Evolutionary conservation across 2,329 filamentous ascomycete genomes (phyloP).

Genomic region (Sarocladium oryzae): DNA sequence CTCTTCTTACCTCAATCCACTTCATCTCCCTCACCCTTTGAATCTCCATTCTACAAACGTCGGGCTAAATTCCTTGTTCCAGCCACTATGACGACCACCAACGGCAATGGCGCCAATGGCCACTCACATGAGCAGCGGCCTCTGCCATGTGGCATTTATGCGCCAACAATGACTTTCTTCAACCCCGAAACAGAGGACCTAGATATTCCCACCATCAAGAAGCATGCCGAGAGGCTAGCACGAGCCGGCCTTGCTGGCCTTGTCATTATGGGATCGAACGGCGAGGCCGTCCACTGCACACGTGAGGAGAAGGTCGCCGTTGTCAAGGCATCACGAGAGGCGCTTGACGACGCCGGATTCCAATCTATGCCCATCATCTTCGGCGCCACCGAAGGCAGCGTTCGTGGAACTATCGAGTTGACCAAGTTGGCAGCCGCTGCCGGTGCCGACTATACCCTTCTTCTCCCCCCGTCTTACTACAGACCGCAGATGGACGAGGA

Average conservation of each 20-base stretch:
- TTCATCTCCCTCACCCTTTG: neutral
- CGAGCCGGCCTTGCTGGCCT: slow-evolving; percentile 73
- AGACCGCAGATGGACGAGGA: slow-evolving; percentile 68
- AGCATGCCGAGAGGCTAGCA: slow-evolving; percentile 71
- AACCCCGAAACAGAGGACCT: slow-evolving; percentile 76
- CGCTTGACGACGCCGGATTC: slow-evolving; percentile 76
- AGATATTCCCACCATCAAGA: slow-evolving; percentile 72
- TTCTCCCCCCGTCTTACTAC: slow-evolving; percentile 82
- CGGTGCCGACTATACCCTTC: slow-evolving; percentile 73
- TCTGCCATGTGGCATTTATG: slow-evolving; percentile 77
- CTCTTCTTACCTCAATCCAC: too few species aligned
- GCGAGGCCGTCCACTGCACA: slow-evolving; percentile 80
- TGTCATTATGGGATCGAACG: slow-evolving; percentile 85
- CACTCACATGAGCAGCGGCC: slow-evolving; percentile 32
- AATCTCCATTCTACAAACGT: too few species aligned
- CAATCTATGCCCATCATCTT: slow-evolving; percentile 70
- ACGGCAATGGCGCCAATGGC: neutral
- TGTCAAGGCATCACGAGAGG: slow-evolving; percentile 71
- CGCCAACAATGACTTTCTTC: slow-evolving; percentile 89
- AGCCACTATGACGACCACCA: neutral
- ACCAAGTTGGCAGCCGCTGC: slow-evolving; percentile 59
- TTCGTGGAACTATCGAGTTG: slow-evolving; percentile 72
- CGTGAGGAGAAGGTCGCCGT: slow-evolving; percentile 69
- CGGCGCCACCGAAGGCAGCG: slow-evolving; percentile 74
- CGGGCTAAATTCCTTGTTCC: neutral